Base-by-base conservation (phyloP, 75 land plant species). In the Ceratopteris richardii region DNA sequence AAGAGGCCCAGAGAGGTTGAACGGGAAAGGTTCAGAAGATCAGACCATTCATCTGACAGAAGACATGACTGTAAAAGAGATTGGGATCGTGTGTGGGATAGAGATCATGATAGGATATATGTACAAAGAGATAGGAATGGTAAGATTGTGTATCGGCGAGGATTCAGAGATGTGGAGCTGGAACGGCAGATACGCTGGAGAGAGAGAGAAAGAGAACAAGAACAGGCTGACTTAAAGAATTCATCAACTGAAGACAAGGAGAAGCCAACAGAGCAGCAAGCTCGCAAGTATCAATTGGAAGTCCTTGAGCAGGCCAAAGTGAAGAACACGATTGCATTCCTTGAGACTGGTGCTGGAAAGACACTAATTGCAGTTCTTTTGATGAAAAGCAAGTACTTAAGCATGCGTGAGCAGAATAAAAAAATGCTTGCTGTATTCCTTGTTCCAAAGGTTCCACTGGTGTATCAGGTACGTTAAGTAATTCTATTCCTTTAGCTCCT, bases 341-440 rank as follows among this genome's bases (percentile, higher is more conserved):
- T 95, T 31, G 99, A 95, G 71, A 95, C 99, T 0, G 99, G 99
- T 13, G 99, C 99, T 1, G 99, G 99, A 40, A 95, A 95, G 67
- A 95, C 99, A 5, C 72, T 95, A 0, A 95, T 95, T 63, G 99
- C 99, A 50, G 86, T 90, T 29, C 71, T 90, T 1, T 71, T 95
- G 28, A 95, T 95, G 50, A 72, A 78, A 72, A 83, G 97, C 51
- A 60, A 87, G 31, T 69, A 59, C 55, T 44, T 39, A 18, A 58
- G 68, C 2, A 70, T 93, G 83, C 63, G 80, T 19, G 52, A 60
- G 54, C 78, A 84, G 60, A 74, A 76, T 52, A 79, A 65, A 73
- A 87, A 85, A 44, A 90, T 95, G 84, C 82, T 95, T 41, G 82
- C 97, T 14, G 79, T 95, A 0, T 95, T 95, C 56, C 76, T 95